Evolutionary conservation across 1,139 yeast genomes (phyloP).

Genomic region (Hyphopichia burtonii): DNA sequence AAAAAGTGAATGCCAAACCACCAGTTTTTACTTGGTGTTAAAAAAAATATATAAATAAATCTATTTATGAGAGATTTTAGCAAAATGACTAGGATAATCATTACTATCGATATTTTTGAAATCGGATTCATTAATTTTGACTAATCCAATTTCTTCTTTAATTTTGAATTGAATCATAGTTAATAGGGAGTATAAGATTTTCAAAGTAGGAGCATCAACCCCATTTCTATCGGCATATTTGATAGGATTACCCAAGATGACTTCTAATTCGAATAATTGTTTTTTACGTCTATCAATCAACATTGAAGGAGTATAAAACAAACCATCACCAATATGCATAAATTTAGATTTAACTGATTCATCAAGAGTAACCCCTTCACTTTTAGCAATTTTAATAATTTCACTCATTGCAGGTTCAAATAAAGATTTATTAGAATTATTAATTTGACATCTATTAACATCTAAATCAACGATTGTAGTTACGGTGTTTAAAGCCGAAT

Average conservation of each 20-base stretch:
- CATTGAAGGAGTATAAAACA: slow-evolving; percentile 72
- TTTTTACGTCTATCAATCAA: slow-evolving; percentile 68
- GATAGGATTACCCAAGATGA: slow-evolving; percentile 71
- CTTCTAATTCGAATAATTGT: slow-evolving; percentile 70
- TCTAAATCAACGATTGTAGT: slow-evolving; percentile 54
- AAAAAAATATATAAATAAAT: slow-evolving; percentile 1
- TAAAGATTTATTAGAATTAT: slow-evolving; percentile 49
- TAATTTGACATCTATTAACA: slow-evolving; percentile 57
- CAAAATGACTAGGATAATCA: slow-evolving; percentile 27
- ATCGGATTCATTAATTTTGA: slow-evolving; percentile 29
- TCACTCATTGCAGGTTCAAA: slow-evolving; percentile 68
- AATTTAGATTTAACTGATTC: slow-evolving; percentile 44
- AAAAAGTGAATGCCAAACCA: slow-evolving; percentile 53
- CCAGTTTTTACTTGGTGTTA: slow-evolving; percentile 76
- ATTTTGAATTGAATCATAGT: slow-evolving; percentile 59
- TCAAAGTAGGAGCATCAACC: slow-evolving; percentile 59
- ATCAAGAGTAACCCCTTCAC: slow-evolving; percentile 57
- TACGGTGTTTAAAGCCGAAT: slow-evolving; percentile 63
- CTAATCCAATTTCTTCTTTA: slow-evolving; percentile 50
- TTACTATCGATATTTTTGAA: slow-evolving; percentile 28
- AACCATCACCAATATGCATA: slow-evolving; percentile 61
- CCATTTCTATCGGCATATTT: slow-evolving; percentile 53
- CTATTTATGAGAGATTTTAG: slow-evolving; percentile 6
- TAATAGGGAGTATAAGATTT: slow-evolving; percentile 55
- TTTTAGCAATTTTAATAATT: slow-evolving; percentile 57